phyloP scores from a whole-genome alignment of 352 stramenopile species.

The Phytophthora cryptogea region DNA sequence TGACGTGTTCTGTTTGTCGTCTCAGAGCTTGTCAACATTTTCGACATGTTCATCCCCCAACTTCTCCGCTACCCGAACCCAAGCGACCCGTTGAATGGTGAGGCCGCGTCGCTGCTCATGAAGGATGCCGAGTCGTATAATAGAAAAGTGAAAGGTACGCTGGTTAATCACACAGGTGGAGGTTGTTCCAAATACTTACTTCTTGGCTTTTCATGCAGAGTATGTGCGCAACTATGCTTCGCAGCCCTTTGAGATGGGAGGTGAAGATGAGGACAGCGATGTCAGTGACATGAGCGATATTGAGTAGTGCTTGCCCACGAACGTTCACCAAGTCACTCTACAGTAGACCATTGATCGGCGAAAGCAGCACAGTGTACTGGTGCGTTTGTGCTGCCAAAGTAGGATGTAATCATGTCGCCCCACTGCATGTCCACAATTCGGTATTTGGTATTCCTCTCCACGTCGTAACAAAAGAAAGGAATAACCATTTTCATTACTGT shows the following conservation, averaged over 20 bases:
- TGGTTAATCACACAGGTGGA: neutral
- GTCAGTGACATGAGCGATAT: slow-evolving; percentile 88
- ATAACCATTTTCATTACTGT: slow-evolving; percentile 34
- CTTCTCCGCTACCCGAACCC: slow-evolving; percentile 93
- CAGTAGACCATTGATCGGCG: slow-evolving; percentile 32
- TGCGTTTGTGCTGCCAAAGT: slow-evolving; percentile 1
- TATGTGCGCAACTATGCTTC: slow-evolving; percentile 83
- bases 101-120: slow-evolving; percentile 89
- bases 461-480: slow-evolving; percentile 31
- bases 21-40: slow-evolving; percentile 92
- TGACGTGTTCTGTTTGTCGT: slow-evolving; percentile 10
- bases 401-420: slow-evolving; percentile 19
- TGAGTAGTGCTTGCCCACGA: slow-evolving; percentile 29
- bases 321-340: slow-evolving; percentile 5
- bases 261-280: slow-evolving; percentile 76
- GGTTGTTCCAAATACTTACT: neutral
- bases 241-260: slow-evolving; percentile 74
- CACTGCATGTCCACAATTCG: slow-evolving; percentile 23
- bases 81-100: slow-evolving; percentile 91
- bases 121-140: slow-evolving; percentile 89
- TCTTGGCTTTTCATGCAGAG: slow-evolving; percentile 42
- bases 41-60: slow-evolving; percentile 94
- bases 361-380: neutral
- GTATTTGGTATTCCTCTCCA: slow-evolving; percentile 25
- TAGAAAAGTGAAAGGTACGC: slow-evolving; percentile 84